Conservation (phyloP, 23 red algal species). For the Agarophyton chilense region DNA sequence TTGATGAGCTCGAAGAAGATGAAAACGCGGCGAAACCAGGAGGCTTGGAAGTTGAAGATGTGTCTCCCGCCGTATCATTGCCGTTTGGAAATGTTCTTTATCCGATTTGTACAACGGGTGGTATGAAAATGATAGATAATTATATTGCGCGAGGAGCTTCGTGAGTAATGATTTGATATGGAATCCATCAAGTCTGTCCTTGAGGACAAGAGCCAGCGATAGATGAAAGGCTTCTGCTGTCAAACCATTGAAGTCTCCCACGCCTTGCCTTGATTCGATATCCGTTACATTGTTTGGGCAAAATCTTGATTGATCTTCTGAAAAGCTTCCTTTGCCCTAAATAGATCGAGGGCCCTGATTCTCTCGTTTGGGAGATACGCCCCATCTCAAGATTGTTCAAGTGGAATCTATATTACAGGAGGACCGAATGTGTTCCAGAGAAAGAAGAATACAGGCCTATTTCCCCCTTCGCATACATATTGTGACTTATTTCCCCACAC, state of each 20-base stretch:
- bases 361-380: conserved; percentile 88
- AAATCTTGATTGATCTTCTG: conserved; percentile 61
- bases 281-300: conserved; percentile 30
- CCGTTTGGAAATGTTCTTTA: conserved; percentile 35
- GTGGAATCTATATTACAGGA: conserved; percentile 78
- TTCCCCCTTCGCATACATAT: conserved; percentile 91
- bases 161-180: conserved; percentile 4
- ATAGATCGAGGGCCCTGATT: conserved; percentile 75
- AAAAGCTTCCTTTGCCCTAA: conserved; percentile 66
- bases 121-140: conserved; percentile 25
- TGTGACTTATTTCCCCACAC: conserved; percentile 71
- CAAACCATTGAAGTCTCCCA: too few species aligned
- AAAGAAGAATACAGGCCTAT: conserved; percentile 78
- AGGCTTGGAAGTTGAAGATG: conserved; percentile 17
- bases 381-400: conserved; percentile 78
- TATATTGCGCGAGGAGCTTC: conserved; percentile 8
- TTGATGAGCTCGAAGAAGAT: conserved; percentile 45
- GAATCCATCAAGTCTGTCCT: conserved; percentile 6
- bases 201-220: background rate
- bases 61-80: conserved; percentile 44
- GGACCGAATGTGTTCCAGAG: conserved; percentile 53
- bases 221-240: background rate
- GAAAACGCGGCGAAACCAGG: conserved; percentile 44
- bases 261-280: too few species aligned
- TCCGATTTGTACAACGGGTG: conserved; percentile 24